phyloP scores from a whole-genome alignment of 768 basidiomycete genomes.

The Mycena belliarum region DNA sequence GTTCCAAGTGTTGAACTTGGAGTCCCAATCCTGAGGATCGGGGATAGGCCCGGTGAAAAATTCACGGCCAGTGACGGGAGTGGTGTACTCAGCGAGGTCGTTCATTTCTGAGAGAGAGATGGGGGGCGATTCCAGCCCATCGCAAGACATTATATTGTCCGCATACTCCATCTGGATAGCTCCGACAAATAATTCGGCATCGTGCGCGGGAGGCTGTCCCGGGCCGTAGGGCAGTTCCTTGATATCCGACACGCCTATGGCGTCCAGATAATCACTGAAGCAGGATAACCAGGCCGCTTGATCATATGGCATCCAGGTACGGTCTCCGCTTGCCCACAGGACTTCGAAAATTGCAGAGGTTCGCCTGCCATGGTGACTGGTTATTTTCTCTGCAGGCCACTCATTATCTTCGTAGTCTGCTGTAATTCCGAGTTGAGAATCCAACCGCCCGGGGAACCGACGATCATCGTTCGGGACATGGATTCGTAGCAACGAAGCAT shows the following conservation, averaged over 20 bases:
- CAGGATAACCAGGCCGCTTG: conserved; percentile 26
- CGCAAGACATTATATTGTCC: neutral
- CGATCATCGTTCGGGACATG: conserved; percentile 36
- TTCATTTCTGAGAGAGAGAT: neutral
- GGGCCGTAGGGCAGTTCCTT: neutral
- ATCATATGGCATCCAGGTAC: conserved; percentile 33
- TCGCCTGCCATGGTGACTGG: conserved; percentile 23
- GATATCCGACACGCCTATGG: neutral
- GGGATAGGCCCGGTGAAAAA: too few relatives aligned
- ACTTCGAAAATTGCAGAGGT: conserved; percentile 26
- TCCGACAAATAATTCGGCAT: neutral
- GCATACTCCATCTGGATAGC: neutral
- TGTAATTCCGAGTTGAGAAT: neutral
- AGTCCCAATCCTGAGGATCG: too few relatives aligned
- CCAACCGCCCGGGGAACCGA: neutral
- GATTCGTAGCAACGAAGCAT: conserved; percentile 32
- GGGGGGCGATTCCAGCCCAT: too few relatives aligned
- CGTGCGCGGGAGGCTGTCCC: neutral
- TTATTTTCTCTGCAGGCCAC: conserved; percentile 30
- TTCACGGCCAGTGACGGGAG: too few relatives aligned
- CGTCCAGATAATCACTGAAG: conserved; percentile 24
- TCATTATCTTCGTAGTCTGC: neutral
- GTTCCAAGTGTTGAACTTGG: too few relatives aligned
- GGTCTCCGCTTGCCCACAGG: conserved; percentile 31
- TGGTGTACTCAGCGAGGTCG: too few relatives aligned